Base-by-base conservation (phyloP, 2,329 filamentous ascomycete genomes). In the Atkinsonella texensis region DNA sequence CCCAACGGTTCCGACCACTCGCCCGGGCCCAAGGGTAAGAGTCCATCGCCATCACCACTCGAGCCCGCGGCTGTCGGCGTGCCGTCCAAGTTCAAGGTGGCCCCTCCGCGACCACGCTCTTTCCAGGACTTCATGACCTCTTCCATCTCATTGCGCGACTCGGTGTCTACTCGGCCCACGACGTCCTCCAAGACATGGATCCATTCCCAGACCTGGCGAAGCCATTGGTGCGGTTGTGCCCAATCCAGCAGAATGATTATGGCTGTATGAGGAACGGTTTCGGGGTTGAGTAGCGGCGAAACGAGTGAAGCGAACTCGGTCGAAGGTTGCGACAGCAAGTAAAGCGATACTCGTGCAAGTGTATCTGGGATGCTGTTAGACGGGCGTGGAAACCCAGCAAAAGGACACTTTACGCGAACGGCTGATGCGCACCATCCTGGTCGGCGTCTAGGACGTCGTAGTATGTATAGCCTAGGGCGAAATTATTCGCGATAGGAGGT, bases 181-280 rank as follows among this genome's bases (percentile, higher is more conserved):
- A 94, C 84, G 15, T 82, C 84, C 53, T 85, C 82, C 57, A 98
- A 73, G 31, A 97, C 77, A 45, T 89, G 77, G 55, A 97, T 83
- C 93, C 93, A 98, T 64, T 86, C 85, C 62, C 88, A 80, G 52
- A 98, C 73, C 68, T 95, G 85, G 53, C 88, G 81, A 63, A 96
- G 78, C 89, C 94, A 98, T 56, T 83, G 75, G 83, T 93, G 95
- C 13, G 93, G 93, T 63, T 93, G 83, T 53, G 87, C 85, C 93
- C 93, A 98, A 71, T 96, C 90, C 43, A 98, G 76, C n/a, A 98
- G 74, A 60, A 98, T 83, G 55, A 95, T 87, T 56, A 97, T 79
- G 54, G 95, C 77, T 46, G 87, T 95, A 65, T 95, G 85, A 32
- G 87, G 84, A 63, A 95, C 85, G 7, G 88, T 84, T 67, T 87